phyloP scores from a whole-genome alignment of 768 basidiomycete genomes.

The Agaricus sinodeliciosus region DNA sequence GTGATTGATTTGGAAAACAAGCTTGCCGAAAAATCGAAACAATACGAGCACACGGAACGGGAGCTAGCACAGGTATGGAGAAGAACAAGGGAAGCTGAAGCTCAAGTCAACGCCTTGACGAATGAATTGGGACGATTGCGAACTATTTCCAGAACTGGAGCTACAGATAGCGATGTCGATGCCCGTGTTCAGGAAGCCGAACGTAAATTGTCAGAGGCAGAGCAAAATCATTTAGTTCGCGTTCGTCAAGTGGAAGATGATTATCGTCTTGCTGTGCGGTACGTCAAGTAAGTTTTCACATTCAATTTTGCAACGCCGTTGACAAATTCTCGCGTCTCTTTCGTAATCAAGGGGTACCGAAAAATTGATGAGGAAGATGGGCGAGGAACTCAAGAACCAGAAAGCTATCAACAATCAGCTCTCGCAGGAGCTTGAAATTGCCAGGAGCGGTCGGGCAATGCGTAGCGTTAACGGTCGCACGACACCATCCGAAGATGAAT shows the following conservation, averaged over 20 bases:
- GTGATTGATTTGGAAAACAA: slow-evolving; percentile 73
- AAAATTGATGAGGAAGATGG: slow-evolving; percentile 95
- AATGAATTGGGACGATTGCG: slow-evolving; percentile 62
- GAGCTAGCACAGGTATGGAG: slow-evolving; percentile 63
- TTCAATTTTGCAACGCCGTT: slow-evolving; percentile 12
- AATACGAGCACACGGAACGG: slow-evolving; percentile 69
- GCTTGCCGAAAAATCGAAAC: slow-evolving; percentile 64
- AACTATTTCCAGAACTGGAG: slow-evolving; percentile 22
- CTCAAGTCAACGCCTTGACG: slow-evolving; percentile 56
- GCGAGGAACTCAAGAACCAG: slow-evolving; percentile 90
- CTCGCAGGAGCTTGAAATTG: slow-evolving; percentile 75
- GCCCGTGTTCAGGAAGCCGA: slow-evolving; percentile 58
- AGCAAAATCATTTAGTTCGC: slow-evolving; percentile 69
- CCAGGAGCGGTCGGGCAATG: slow-evolving; percentile 52
- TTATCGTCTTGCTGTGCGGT: slow-evolving; percentile 94
- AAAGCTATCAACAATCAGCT: slow-evolving; percentile 75
- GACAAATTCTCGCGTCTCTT: slow-evolving; percentile 12
- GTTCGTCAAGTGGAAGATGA: slow-evolving; percentile 91
- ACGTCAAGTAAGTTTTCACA: slow-evolving; percentile 76
- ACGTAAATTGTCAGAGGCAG: slow-evolving; percentile 71
- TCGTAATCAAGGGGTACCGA: slow-evolving; percentile 71
- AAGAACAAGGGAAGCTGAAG: slow-evolving; percentile 70
- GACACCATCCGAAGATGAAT: slow-evolving; percentile 76
- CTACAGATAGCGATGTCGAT: slow-evolving; percentile 23
- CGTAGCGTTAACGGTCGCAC: slow-evolving; percentile 63